A percentile compares a stretch with the other conserved stretches of the same genome.
Conservation (phyloP, 495 filamentous ascomycete genomes). For the Aspergillus baeticus region DNA sequence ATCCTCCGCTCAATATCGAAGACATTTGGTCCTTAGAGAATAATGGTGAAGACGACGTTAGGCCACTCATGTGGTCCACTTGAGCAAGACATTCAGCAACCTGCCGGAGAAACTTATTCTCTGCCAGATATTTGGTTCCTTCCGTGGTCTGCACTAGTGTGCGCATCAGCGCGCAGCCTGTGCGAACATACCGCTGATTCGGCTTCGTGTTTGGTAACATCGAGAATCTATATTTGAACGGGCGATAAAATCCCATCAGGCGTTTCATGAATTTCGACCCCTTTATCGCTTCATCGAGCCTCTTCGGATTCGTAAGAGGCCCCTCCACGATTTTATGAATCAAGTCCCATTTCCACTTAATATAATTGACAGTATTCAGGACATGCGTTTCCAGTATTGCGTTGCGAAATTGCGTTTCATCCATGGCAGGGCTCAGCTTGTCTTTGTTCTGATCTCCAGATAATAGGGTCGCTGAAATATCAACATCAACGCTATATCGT, state of each 20-base stretch:
- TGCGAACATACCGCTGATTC: constrained; percentile 90
- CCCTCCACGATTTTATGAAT: constrained; percentile 91
- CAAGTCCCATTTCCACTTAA: constrained; percentile 96
- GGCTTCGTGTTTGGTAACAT: constrained; percentile 82
- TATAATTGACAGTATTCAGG: constrained; percentile 76
- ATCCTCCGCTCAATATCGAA: constrained; percentile 84
- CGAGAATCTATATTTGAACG: constrained; percentile 94
- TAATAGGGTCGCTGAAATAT: constrained; percentile 39
- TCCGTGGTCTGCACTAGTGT: constrained; percentile 81
- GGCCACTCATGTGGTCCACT: constrained; percentile 84
- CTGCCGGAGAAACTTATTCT: constrained; percentile 90
- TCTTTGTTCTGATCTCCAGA: constrained; percentile 66
- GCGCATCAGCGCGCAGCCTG: constrained; percentile 82
- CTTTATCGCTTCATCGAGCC: constrained; percentile 92
- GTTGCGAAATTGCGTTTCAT: constrained; percentile 83
- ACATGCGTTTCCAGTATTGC: constrained; percentile 86
- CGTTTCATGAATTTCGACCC: constrained; percentile 94
- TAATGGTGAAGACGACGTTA: constrained; percentile 82
- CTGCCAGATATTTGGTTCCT: constrained; percentile 78
- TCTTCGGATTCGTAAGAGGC: constrained; percentile 84
- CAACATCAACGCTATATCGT: constrained; percentile 46
- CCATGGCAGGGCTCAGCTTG: constrained; percentile 70
- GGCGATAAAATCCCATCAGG: constrained; percentile 89
- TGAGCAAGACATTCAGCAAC: constrained; percentile 95
- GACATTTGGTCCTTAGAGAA: constrained; percentile 81